Base-by-base conservation (phyloP, 345 rosid species). In the Clausena lansium region DNA sequence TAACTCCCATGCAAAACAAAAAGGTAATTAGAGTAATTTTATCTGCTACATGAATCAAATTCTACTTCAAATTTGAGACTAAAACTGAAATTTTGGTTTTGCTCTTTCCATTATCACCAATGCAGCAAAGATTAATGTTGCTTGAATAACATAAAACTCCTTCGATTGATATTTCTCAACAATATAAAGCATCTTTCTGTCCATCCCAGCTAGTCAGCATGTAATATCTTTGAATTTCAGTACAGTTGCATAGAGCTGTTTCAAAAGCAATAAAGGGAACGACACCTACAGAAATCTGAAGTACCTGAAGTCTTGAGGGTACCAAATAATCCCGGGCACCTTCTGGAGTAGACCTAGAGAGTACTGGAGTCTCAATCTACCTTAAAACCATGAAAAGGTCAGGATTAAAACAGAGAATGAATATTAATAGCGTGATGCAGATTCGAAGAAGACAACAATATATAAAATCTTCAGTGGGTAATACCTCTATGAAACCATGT, bases 311-410 rank as follows among this genome's bases (percentile, higher is more conserved):
- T 90, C 97, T 92, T 25, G 97, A 94, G 72, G 99, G 99, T 13
- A 96, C 99, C 83, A 96, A 83, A 85, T 92, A 96, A 87, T 96
- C 98, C 52, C 97, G 88, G 25, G 99, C 99, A 68, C 98, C 98
- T 89, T 94, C 97, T 47, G 99, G 99, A 79, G 99, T 96, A 30
- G 98, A 96, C 85, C 95, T 92, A 57, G 97, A 90, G 64, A 96
- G 97, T 75, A 94, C 83, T 70, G 99, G 99, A 77, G 99, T 96
- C 89, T 94, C 99, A 87, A 96, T 94, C 99, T 96, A 84, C 84
- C 88, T 87, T 84, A 84, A 64, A 86, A 80, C 75, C 83, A 86
- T 60, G 79, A 85, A 84, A 82, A 88, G 28, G 83, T 85, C 76
- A 84, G 74, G 64, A 89, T 83, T 74, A 87, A 78, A 80, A 81